Evolutionary conservation across 148 eudicot genomes (phyloP), one percentile per base, ranked within the genome.

Genomic region (Polygonum aviculare): DNA sequence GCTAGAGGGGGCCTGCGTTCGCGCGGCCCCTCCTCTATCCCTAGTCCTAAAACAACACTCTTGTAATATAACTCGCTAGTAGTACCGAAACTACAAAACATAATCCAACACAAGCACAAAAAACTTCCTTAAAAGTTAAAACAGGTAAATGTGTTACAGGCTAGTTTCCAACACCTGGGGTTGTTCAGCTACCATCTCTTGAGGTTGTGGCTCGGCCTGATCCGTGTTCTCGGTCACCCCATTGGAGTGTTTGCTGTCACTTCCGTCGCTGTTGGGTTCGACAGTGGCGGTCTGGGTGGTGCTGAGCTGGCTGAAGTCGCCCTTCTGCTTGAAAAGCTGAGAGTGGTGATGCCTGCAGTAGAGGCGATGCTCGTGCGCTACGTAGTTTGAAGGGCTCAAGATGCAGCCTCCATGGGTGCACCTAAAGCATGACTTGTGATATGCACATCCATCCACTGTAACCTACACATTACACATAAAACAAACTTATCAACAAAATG

Each of bases 311-410:
- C 93, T 91, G 90, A 91, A 93, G 77, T 91, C 87, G 11, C 98
- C 98, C 81, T 87, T 91, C 50, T 86, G 87, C 86, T 90, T 93
- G 86, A 93, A 91, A 49, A 93, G 91, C 79, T 93, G 97, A 0
- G 89, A 80, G 76, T 91, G 97, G 80, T 93, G 98, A 74, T 91
- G 98, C 78, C 86, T 83, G 74, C 98, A 93, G 79, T 91, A 93
- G 48, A 91, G 84, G 12, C 77, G 88, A 3, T 90, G 94, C 69
- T 93, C 93, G 19, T 90, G 98, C 0, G 96, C 93, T 73, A 91
- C 90, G 52, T 85, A 93, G 77, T 91, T 91, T 18, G 97, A 93
- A 48, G 97, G 92, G 80, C 94, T 91, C 36, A 93, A 85, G 73
- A 87, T 82, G 38, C 98, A 93, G 1, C 98, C 94, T 36, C 97